phyloP scores from a whole-genome alignment of 768 basidiomycete species.

The Termitomyces sp. region DNA sequence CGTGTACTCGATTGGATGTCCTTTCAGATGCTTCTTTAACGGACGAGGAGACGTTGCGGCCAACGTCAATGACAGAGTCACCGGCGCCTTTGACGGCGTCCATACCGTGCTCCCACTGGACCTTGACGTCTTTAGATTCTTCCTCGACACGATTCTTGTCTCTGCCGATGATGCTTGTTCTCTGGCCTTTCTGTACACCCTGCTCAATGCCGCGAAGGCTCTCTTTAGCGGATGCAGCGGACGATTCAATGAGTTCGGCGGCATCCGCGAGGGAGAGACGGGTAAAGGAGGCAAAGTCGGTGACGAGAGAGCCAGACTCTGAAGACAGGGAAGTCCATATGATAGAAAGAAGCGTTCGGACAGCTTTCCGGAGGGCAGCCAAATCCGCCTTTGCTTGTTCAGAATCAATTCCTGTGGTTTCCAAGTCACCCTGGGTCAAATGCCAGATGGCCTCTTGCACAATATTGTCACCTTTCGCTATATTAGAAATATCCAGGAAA shows the following conservation, averaged over 20 bases:
- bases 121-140: conserved; percentile 41
- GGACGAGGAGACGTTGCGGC: conserved; percentile 36
- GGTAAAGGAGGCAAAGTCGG: conserved; percentile 60
- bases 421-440: conserved; percentile 48
- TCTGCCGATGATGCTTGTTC: conserved; percentile 47
- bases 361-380: conserved; percentile 39
- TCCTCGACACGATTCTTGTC: conserved; percentile 44
- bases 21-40: conserved; percentile 40
- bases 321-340: conserved; percentile 48
- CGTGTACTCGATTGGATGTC: conserved; percentile 36
- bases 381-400: conserved; percentile 47
- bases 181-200: conserved; percentile 55
- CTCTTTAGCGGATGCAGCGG: conserved; percentile 47
- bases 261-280: conserved; percentile 64
- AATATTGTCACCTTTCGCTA: conserved; percentile 48
- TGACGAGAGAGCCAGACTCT: conserved; percentile 48
- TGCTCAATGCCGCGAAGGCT: conserved; percentile 48
- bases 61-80: conserved; percentile 47
- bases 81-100: conserved; percentile 58
- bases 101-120: conserved; percentile 62
- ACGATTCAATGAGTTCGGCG: conserved; percentile 50
- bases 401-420: conserved; percentile 23
- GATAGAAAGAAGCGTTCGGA: conserved; percentile 46
- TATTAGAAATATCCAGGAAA: not conserved
- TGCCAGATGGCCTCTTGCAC: conserved; percentile 67